Evolutionary conservation across 352 stramenopile species (phyloP).

Genomic region (Phytophthora uliginosa): DNA sequence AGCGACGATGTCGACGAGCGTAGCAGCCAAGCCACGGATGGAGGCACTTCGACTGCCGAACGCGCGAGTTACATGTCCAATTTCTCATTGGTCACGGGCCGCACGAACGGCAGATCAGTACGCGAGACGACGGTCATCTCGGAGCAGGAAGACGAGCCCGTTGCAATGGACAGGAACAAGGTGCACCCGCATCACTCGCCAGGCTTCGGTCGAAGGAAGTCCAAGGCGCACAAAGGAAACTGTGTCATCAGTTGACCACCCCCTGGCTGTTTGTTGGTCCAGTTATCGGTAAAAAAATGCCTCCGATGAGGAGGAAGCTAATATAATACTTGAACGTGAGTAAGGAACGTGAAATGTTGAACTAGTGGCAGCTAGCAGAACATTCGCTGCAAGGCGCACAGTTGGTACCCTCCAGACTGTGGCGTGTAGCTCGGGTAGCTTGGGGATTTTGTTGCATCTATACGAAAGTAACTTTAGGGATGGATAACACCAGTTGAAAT

Average conservation of each 20-base stretch:
- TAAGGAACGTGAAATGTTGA: not conserved
- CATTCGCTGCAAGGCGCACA: slow-evolving; percentile 64
- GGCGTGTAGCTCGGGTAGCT: slow-evolving; percentile 20
- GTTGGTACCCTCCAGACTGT: slow-evolving; percentile 14
- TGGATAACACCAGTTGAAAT: not conserved
- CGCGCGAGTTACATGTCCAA: slow-evolving; percentile 73
- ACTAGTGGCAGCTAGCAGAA: slow-evolving; percentile 33
- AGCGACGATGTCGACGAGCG: slow-evolving; percentile 52
- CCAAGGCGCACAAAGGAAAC: slow-evolving; percentile 38
- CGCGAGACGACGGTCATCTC: slow-evolving; percentile 78
- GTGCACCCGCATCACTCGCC: slow-evolving; percentile 24
- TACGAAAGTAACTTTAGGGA: slow-evolving; percentile 5
- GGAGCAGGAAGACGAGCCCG: slow-evolving; percentile 65
- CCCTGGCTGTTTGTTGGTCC: not conserved
- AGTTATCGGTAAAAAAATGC: slow-evolving; percentile 15
- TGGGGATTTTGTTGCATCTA: slow-evolving; percentile 3
- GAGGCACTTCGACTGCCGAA: slow-evolving; percentile 50
- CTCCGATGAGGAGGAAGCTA: slow-evolving; percentile 10
- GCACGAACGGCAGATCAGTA: slow-evolving; percentile 61
- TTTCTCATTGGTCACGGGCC: slow-evolving; percentile 56
- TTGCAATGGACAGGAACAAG: slow-evolving; percentile 22
- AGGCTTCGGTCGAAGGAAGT: slow-evolving; percentile 32
- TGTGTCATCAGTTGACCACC: slow-evolving; percentile 51
- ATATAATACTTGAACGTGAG: slow-evolving; percentile 29
- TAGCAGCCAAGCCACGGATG: slow-evolving; percentile 58